These are phyloP conservation scores for Penicillium roqueforti DNA, from an alignment of 495 filamentous ascomycete species.

Conservation along the genomic window DNA sequence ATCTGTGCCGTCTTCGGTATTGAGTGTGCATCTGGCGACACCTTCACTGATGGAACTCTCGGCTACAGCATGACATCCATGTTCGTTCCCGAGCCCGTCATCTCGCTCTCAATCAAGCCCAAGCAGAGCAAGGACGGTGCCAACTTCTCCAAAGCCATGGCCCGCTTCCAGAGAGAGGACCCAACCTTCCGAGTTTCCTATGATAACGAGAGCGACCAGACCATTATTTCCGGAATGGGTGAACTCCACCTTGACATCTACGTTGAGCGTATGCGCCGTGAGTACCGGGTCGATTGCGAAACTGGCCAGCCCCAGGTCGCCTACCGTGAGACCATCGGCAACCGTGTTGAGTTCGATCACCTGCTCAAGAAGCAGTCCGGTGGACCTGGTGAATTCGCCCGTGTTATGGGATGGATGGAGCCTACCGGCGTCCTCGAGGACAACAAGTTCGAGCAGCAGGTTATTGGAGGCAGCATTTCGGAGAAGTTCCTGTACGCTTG, in stretches of 20 bases:
- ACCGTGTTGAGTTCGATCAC: conserved; percentile 79
- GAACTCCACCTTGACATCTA: conserved; percentile 97
- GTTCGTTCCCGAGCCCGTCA: conserved; percentile 98
- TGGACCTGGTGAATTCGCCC: conserved; percentile 92
- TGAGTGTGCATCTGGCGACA: conserved; percentile 96
- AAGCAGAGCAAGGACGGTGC: conserved; percentile 88
- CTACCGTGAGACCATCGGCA: conserved; percentile 89
- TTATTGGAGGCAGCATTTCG: conserved; percentile 84
- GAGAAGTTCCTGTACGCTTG: conserved; percentile 97
- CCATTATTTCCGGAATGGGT: conserved; percentile 98
- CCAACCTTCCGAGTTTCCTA: conserved; percentile 95
- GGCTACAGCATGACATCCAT: conserved; percentile 97
- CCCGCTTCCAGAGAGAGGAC: conserved; percentile 97
- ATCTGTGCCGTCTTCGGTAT: conserved; percentile 99
- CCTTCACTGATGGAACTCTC: conserved; percentile 92
- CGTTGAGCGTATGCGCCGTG: conserved; percentile 94
- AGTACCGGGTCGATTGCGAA: conserved; percentile 92
- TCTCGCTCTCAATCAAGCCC: conserved; percentile 94
- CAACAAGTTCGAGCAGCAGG: conserved; percentile 81
- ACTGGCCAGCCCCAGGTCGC: conserved; percentile 97
- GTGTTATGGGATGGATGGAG: conserved; percentile 90
- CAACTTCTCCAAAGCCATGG: conserved; percentile 98
- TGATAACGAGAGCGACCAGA: conserved; percentile 86
- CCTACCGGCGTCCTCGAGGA: conserved; percentile 66
- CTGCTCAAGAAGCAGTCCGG: conserved; percentile 94